These are phyloP conservation scores for Solanum ossicruentum DNA, from an alignment of 257 asterid genomes.

Conservation along the genomic window DNA sequence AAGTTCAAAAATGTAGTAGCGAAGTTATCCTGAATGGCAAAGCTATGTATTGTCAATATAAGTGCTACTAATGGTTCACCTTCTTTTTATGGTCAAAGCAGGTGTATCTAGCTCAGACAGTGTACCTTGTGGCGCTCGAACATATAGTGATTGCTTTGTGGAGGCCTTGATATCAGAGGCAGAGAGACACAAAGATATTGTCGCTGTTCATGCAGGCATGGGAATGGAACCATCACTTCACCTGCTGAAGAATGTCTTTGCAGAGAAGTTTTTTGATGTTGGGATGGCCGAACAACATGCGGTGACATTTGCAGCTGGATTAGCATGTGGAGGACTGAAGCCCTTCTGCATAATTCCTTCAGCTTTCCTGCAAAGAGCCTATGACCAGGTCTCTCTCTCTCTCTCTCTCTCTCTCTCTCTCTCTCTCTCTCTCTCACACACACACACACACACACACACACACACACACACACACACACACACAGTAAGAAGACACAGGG, in stretches of 20 bases:
- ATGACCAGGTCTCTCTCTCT: conserved; percentile 52
- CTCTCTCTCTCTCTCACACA: too few species aligned
- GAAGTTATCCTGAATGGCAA: not conserved
- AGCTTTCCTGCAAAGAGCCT: conserved; percentile 81
- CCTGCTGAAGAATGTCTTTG: conserved; percentile 32
- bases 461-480: not conserved
- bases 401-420: not conserved
- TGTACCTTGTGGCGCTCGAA: conserved; percentile 19
- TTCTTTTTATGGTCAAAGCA: conserved; percentile 8
- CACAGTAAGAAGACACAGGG: not conserved
- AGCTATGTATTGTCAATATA: not conserved
- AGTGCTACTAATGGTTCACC: not conserved
- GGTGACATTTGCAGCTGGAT: conserved; percentile 82
- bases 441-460: not conserved
- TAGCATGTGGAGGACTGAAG: conserved; percentile 73
- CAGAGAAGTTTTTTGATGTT: conserved; percentile 56
- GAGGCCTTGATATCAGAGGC: conserved; percentile 62
- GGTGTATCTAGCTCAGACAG: conserved; percentile 16
- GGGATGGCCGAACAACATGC: conserved; percentile 99
- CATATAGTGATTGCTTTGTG: conserved; percentile 56
- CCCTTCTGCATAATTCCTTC: conserved; percentile 87
- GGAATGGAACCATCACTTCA: conserved; percentile 69
- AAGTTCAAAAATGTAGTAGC: not conserved
- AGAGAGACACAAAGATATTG: conserved; percentile 53
- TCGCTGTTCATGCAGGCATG: conserved; percentile 88